Base-by-base conservation (phyloP, 2,329 filamentous ascomycete genomes). In the Colletotrichum orbiculare region DNA sequence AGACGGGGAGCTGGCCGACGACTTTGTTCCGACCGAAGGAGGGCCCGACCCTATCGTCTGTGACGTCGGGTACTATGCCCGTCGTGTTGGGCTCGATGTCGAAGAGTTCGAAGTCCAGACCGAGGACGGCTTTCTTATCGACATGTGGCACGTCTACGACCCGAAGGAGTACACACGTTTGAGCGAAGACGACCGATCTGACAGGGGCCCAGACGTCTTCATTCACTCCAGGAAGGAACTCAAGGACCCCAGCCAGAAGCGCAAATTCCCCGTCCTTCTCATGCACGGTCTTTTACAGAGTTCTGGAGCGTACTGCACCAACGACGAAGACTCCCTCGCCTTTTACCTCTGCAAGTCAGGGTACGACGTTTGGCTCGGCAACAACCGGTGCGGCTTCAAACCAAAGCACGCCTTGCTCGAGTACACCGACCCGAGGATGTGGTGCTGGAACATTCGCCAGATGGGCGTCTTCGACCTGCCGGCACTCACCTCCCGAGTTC, bases 321-420 rank as follows among this genome's bases (percentile, higher is more conserved):
- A 95, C 74, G 94, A 97, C 72, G 94, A 97, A 67, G 89, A 93
- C 69, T 95, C 91, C 34, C 84, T 97, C 8, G 94, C 95, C 1
- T 97, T 97, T 77, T 97, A 91, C 80, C 88, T 98, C 8, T 94
- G 92, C 77, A 97, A 97, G 77, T 89, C 91, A 0, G 94, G 94
- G 1, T 97, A 93, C 76, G 95, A 98, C 75, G 93, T 98, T 43
- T 98, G 94, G 94, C 83, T 97, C 13, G 95, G 95, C 5, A 97
- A 97, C 78, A 97, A 97, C 74, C 87, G 95, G 17, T 97, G 94
- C 73, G 94, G 94, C 1, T 93, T 96, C 77, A 81, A 86, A 0
- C 94, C 95, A 0, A 86, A 89, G 68, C 95, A 98, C 73, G 86
- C 84, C 2, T 78, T 89, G 25, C 85, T 97, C 43, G 78, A 87